A percentile compares a stretch with the other conserved stretches of the same genome.
Evolutionary conservation across 768 basidiomycete genomes (phyloP).

Genomic region (Suillus clintonianus): DNA sequence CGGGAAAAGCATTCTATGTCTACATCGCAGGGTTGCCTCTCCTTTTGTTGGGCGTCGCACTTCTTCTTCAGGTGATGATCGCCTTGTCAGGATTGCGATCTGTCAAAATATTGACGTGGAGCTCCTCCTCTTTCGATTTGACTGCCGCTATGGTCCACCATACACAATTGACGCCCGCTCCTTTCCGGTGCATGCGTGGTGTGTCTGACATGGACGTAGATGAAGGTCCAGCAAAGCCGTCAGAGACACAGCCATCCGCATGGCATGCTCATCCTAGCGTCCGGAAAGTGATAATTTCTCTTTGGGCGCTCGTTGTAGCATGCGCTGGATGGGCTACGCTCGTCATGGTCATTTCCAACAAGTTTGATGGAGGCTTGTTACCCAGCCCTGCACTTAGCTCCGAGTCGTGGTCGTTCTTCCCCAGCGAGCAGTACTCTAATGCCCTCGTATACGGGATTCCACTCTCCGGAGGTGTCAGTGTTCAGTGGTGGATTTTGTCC

Average conservation of each 20-base stretch:
- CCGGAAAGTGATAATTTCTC: background rate
- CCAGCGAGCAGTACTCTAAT: conserved; percentile 17
- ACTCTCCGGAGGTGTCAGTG: conserved; percentile 18
- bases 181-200: conserved; percentile 9
- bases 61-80: conserved; percentile 5
- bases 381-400: too few relatives aligned
- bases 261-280: conserved; percentile 1
- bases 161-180: background rate
- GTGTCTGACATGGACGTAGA: background rate
- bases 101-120: conserved; percentile 11
- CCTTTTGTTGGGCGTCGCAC: conserved; percentile 6
- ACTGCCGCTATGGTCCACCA: conserved; percentile 8
- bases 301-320: background rate
- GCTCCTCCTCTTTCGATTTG: conserved; percentile 5
- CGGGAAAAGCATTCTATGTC: background rate
- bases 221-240: background rate
- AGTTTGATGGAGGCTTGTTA: too few relatives aligned
- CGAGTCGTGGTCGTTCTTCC: conserved; percentile 27
- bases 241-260: background rate
- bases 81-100: conserved; percentile 3
- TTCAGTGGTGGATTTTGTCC: conserved; percentile 26
- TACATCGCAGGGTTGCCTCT: conserved; percentile 5
- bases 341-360: background rate
- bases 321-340: background rate
- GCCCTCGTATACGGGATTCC: conserved; percentile 28